Conservation (phyloP, 2,329 filamentous ascomycete genomes). For the Penicillium hordei region DNA sequence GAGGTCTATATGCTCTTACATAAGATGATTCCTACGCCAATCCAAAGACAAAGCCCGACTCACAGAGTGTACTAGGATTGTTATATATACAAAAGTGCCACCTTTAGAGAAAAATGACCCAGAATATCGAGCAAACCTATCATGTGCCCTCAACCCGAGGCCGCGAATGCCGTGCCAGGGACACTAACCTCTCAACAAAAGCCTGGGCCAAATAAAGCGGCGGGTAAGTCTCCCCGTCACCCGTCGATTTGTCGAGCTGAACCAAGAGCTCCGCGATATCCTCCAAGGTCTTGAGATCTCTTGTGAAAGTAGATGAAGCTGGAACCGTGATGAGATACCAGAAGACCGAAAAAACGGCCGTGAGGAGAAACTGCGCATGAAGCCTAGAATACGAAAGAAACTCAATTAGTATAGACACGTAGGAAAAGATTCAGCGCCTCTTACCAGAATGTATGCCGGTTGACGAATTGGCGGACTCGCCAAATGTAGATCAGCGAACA, state of each 20-base stretch:
- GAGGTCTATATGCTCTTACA: background rate
- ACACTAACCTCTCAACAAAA: conserved; percentile 21
- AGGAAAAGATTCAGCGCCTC: background rate
- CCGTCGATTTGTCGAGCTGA: conserved; percentile 9
- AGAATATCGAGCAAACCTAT: background rate
- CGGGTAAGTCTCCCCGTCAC: conserved; percentile 17
- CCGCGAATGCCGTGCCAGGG: conserved; percentile 11
- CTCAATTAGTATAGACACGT: background rate
- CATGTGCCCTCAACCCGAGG: background rate
- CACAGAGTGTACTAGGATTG: background rate
- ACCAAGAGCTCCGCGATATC: conserved; percentile 16
- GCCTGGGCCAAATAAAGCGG: conserved; percentile 23
- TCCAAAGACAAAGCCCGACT: background rate
- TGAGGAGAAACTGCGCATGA: conserved; percentile 26
- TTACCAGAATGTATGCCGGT: conserved; percentile 27
- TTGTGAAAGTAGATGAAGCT: conserved; percentile 9
- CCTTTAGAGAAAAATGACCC: background rate
- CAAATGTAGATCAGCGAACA: conserved; percentile 25
- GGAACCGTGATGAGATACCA: conserved; percentile 22
- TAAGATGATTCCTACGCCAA: background rate
- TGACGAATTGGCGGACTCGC: conserved; percentile 21
- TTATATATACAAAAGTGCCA: background rate
- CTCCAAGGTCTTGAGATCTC: conserved; percentile 22
- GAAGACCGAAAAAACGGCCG: conserved; percentile 24
- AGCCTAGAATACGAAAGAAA: conserved; percentile 14